Percentiles rank a stretch among this genome's conserved stretches.
Conservation (phyloP, 352 stramenopile species). For the Globisporangium alternatum region DNA sequence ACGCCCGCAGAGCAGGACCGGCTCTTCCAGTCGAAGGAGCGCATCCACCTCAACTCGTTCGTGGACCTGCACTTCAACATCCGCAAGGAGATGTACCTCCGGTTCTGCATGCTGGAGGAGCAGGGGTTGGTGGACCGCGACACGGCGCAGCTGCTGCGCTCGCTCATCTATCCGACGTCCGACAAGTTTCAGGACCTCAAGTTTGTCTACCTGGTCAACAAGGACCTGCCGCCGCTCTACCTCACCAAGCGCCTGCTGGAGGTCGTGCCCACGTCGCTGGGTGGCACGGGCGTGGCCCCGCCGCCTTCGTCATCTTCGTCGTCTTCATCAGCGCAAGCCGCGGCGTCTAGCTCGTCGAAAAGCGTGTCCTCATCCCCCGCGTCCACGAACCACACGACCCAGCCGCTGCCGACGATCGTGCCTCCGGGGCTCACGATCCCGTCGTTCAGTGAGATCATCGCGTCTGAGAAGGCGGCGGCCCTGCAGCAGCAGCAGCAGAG, state of each 20-base stretch:
- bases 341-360: background rate
- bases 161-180: conserved; percentile 81
- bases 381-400: conserved; percentile 14
- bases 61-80: conserved; percentile 84
- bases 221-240: conserved; percentile 65
- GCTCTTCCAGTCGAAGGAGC: conserved; percentile 35
- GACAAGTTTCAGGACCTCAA: conserved; percentile 84
- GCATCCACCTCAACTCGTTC: conserved; percentile 74
- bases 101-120: conserved; percentile 77
- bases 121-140: conserved; percentile 66
- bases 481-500: conserved; percentile 23
- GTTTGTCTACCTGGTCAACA: conserved; percentile 89
- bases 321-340: background rate
- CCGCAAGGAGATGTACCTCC: conserved; percentile 85
- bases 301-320: conserved; percentile 24
- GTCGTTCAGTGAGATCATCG: conserved; percentile 22
- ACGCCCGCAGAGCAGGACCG: conserved; percentile 25
- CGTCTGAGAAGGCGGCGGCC: conserved; percentile 16
- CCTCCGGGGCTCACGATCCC: conserved; percentile 19
- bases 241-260: conserved; percentile 79
- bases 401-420: conserved; percentile 15
- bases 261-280: conserved; percentile 46
- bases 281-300: conserved; percentile 30
- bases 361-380: conserved; percentile 19
- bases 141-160: conserved; percentile 65